Percentiles rank a stretch among this genome's conserved stretches.
Conservation (phyloP, 208 protist species). For the Crithidia sp. region DNA sequence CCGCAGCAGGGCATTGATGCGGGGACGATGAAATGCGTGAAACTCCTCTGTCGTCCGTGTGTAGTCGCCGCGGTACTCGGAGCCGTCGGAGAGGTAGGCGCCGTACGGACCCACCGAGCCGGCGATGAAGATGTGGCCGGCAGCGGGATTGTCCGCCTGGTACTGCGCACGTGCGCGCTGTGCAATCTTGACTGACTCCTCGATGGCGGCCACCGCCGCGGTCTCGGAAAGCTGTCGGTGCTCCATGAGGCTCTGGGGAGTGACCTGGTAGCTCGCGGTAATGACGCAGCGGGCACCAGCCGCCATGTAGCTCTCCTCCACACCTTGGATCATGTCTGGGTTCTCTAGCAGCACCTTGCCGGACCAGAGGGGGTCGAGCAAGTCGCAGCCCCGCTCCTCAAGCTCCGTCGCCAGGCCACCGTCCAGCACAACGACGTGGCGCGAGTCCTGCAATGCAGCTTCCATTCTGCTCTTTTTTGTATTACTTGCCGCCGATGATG, state of each 20-base stretch:
- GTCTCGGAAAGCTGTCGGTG: conserved; percentile 38
- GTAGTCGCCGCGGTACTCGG: conserved; percentile 73
- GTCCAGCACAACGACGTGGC: conserved; percentile 52
- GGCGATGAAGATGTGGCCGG: conserved; percentile 49
- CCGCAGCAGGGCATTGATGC: conserved; percentile 48
- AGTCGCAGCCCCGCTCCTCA: conserved; percentile 46
- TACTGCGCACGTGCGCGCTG: conserved; percentile 31
- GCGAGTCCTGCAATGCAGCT: conserved; percentile 32
- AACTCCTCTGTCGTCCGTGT: conserved; percentile 31
- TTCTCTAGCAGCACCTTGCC: conserved; percentile 58
- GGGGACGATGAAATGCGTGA: conserved; percentile 55
- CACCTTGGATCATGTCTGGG: conserved; percentile 34
- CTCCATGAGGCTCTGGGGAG: conserved; percentile 46
- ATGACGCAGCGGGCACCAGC: conserved; percentile 60
- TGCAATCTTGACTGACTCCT: conserved; percentile 46
- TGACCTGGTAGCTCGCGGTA: conserved; percentile 70
- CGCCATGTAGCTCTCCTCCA: conserved; percentile 47
- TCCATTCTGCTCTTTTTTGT: conserved; percentile 19
- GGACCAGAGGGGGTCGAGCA: conserved; percentile 69
- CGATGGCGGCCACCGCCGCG: conserved; percentile 37
- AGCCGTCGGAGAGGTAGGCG: conserved; percentile 59
- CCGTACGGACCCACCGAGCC: conserved; percentile 74
- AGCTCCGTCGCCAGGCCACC: conserved; percentile 69
- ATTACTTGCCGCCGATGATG: no score
- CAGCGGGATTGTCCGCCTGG: conserved; percentile 2